Conservation (phyloP, 352 stramenopile species). For the Blastocystis sp. region DNA sequence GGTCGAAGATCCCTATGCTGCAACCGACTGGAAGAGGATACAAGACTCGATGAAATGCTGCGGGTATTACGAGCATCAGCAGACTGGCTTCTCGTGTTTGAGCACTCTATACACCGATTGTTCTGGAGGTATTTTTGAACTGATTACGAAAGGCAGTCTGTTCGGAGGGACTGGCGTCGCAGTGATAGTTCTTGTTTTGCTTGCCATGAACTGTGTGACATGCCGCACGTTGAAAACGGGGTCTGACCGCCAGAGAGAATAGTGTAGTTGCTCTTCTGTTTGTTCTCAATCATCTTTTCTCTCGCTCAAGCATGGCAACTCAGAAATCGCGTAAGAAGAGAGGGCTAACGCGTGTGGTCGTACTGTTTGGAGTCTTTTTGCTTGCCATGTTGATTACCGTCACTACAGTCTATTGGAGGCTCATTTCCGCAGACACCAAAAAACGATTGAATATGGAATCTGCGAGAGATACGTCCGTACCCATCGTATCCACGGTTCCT, state of each 20-base stretch:
- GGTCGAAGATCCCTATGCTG: not conserved
- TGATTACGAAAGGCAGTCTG: not conserved
- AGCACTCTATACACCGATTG: not conserved
- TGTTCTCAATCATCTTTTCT: not conserved
- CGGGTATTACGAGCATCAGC: slow-evolving; percentile 18
- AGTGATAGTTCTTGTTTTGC: not conserved
- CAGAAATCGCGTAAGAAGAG: not conserved
- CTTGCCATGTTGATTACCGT: not conserved
- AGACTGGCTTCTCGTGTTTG: slow-evolving; percentile 20
- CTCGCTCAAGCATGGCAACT: not conserved
- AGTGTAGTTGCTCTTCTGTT: slow-evolving; percentile 15
- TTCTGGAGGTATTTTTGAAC: not conserved
- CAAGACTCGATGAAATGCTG: slow-evolving; percentile 44
- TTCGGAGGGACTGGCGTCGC: not conserved
- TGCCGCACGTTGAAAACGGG: slow-evolving; percentile 16
- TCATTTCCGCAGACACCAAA: slow-evolving; percentile 10
- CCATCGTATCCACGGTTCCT: not conserved
- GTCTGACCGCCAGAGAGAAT: not conserved
- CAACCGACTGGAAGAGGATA: slow-evolving; percentile 11
- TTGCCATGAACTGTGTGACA: slow-evolving; percentile 47
- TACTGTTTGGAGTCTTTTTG: not conserved
- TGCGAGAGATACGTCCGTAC: not conserved
- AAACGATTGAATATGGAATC: not conserved
- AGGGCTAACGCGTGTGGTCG: not conserved
- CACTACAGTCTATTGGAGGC: slow-evolving; percentile 34